Percentiles rank a stretch among this genome's conserved stretches.
These are phyloP conservation scores for Pythium apleroticum DNA, from an alignment of 352 stramenopile genomes.

Conservation along the genomic window DNA sequence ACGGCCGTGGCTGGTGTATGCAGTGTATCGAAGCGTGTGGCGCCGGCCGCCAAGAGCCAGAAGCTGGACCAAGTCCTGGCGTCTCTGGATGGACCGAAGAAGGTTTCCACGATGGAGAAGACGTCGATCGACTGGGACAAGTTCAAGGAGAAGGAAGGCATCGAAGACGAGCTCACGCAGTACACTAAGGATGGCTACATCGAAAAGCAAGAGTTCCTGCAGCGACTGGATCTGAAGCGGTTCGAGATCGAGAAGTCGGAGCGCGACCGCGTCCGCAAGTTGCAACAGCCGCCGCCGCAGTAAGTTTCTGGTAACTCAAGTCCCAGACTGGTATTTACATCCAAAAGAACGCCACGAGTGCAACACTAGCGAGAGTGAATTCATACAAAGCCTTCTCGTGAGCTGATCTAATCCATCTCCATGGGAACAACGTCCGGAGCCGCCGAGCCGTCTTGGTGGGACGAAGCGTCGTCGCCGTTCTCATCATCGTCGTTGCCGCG, in stretches of 20 bases:
- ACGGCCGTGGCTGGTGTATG: too few relatives aligned
- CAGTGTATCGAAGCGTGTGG: slow-evolving; percentile 31
- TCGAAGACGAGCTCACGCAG: slow-evolving; percentile 92
- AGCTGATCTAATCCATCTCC: slow-evolving; percentile 56
- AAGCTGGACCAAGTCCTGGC: slow-evolving; percentile 86
- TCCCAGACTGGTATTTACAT: neutral
- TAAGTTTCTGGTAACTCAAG: neutral
- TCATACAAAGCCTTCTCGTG: neutral
- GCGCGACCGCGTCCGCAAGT: slow-evolving; percentile 70
- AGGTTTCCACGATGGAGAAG: slow-evolving; percentile 95
- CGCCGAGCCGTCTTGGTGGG: slow-evolving; percentile 37
- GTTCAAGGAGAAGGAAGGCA: slow-evolving; percentile 92
- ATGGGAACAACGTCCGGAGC: slow-evolving; percentile 73
- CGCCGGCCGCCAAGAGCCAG: slow-evolving; percentile 28
- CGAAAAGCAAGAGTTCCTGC: slow-evolving; percentile 96
- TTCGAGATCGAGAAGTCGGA: slow-evolving; percentile 91
- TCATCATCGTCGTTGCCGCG: slow-evolving; percentile 46
- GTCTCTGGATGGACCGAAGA: slow-evolving; percentile 87
- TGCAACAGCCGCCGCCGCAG: slow-evolving; percentile 35
- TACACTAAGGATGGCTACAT: slow-evolving; percentile 94
- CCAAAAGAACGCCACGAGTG: too few relatives aligned
- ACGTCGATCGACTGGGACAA: slow-evolving; percentile 94
- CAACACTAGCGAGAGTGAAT: slow-evolving; percentile 3
- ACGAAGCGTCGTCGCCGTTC: slow-evolving; percentile 30
- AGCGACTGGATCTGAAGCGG: slow-evolving; percentile 83